Conservation (phyloP, 129 eudicot genomes). For the carrot (Daucus carota) region DH1_v3.0 NC_030387.2:33700501-33701000, state of each 20-base stretch:
- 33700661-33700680: constrained; percentile 43
- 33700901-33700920: no score
- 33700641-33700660: constrained; percentile 73
- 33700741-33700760: constrained; percentile 64
- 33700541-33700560: constrained; percentile 22
- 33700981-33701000: not conserved
- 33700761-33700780: constrained; percentile 78
- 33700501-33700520: not conserved
- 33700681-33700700: constrained; percentile 14
- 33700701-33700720: constrained; percentile 68
- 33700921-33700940: not conserved
- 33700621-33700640: constrained; percentile 61
- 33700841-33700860: not conserved
- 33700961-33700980: not conserved
- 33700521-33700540: constrained; percentile 12
- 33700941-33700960: not conserved
- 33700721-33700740: constrained; percentile 88
- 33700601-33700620: constrained; percentile 72
- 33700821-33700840: constrained; percentile 7
- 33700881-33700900: constrained; percentile 5
- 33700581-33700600: constrained; percentile 76
- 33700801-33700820: constrained; percentile 20
- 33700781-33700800: constrained; percentile 89
- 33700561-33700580: constrained; percentile 66
- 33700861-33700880: not conserved